These are phyloP conservation scores for Hyphopichia khmerensis DNA, from an alignment of 1,139 yeast species.

Conservation along the genomic window DNA sequence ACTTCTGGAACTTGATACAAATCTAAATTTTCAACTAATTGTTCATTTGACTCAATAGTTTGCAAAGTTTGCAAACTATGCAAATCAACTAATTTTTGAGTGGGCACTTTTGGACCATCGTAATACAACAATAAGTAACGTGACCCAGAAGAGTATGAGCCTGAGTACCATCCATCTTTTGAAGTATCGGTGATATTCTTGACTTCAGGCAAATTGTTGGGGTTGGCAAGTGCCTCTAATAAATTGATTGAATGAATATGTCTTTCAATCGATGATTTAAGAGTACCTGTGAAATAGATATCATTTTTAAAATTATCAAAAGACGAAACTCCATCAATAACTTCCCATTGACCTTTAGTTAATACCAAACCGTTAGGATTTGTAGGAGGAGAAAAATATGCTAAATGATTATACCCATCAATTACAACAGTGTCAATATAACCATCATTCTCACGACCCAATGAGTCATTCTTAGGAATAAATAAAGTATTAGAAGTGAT, in stretches of 20 bases:
- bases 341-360: conserved; percentile 57
- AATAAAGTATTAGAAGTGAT: conserved; percentile 69
- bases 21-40: conserved; percentile 35
- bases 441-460: conserved; percentile 47
- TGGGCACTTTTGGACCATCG: conserved; percentile 67
- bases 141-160: conserved; percentile 68
- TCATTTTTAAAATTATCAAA: conserved; percentile 43
- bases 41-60: conserved; percentile 50
- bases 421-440: conserved; percentile 54
- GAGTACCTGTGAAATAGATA: conserved; percentile 49
- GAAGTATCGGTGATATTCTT: conserved; percentile 53
- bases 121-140: conserved; percentile 60
- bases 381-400: conserved; percentile 54
- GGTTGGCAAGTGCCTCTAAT: conserved; percentile 25
- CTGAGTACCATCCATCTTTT: conserved; percentile 64
- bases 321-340: conserved; percentile 46
- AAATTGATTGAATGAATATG: conserved; percentile 50
- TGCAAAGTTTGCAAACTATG: conserved; percentile 29
- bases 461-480: conserved; percentile 58
- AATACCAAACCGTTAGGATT: conserved; percentile 40
- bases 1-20: conserved; percentile 50
- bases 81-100: conserved; percentile 62
- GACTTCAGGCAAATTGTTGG: conserved; percentile 27
- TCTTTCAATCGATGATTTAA: conserved; percentile 52
- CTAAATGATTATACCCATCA: conserved; percentile 56